Evolutionary conservation across 192 early-diverging fungal species (phyloP), one percentile per base, ranked within the genome.

Genomic region (Backusella psychrophila): DNA sequence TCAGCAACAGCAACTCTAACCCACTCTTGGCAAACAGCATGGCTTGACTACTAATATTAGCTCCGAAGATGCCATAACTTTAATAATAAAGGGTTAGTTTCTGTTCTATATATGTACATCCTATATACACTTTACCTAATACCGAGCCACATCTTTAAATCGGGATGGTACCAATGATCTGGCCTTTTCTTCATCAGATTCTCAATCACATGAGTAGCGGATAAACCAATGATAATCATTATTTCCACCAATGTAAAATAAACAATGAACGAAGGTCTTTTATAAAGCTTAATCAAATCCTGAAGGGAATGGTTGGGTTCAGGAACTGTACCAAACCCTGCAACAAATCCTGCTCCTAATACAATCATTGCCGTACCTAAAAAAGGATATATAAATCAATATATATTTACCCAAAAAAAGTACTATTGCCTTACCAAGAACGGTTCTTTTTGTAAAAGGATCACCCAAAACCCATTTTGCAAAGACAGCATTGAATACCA

Each of bases 21-120:
- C 92, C 93, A 75, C 91, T 93, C 74, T 94, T 94, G 38, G 93
- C 93, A 80, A 93, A 91, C 74, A 94, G 75, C 78, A 94, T 80
- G 1, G 90, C 89, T 71, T 94, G 93, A 77, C 91, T 91, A 70
- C 91, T 91, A 23, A 94, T 85, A 72, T 91, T 91, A 26, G 91
- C 93, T 41, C 90, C 88, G n/a, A 94, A 80, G n/a, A 89, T 79
- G 8, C 92, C 93, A 39, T 89, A 94, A 46, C 82, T 83, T 67
- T 6, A 49, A 29, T 29, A 12, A 29, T 29, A 63, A 12, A 29
- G 0, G 0, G 42, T 44, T 14, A 44, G 42, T 44, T 44, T 44
- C 15, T 44, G 0, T 42, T 42, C 15, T 3, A 17, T 21, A 56
- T 56, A 56, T 11, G 17, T 52, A 12, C 19, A 52, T 52, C 46